Percentiles rank a stretch among this genome's conserved stretches.
Evolutionary conservation across 768 basidiomycete genomes (phyloP).

Genomic region (Pisolithus tinctorius): DNA sequence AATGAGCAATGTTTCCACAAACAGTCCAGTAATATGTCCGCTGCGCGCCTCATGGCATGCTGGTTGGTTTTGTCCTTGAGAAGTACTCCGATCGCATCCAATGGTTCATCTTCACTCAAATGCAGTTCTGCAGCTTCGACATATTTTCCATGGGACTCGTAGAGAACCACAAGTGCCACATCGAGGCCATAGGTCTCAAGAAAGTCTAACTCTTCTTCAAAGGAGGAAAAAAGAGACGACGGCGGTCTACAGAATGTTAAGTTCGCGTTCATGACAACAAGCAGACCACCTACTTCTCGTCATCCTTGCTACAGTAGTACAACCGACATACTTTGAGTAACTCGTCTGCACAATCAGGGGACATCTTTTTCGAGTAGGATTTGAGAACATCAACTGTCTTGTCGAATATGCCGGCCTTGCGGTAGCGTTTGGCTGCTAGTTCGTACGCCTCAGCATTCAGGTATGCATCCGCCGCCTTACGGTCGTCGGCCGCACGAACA

Average conservation of each 20-base stretch:
- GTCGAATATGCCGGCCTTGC: constrained; percentile 43
- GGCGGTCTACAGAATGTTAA: constrained; percentile 32
- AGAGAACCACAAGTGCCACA: constrained; percentile 37
- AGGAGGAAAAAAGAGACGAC: constrained; percentile 41
- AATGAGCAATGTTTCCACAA: constrained; percentile 46
- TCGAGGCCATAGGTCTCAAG: constrained; percentile 50
- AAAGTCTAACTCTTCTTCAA: constrained; percentile 51
- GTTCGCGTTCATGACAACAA: neutral
- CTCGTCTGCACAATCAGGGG: constrained; percentile 21
- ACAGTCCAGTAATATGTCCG: constrained; percentile 32
- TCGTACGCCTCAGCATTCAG: constrained; percentile 36
- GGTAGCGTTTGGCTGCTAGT: constrained; percentile 38
- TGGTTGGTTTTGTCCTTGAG: constrained; percentile 26
- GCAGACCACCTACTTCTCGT: constrained; percentile 20
- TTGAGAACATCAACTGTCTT: constrained; percentile 44
- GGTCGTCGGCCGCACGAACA: constrained; percentile 31
- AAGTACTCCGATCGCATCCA: constrained; percentile 43
- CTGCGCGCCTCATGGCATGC: constrained; percentile 29
- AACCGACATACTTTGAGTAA: constrained; percentile 41
- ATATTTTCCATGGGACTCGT: constrained; percentile 35
- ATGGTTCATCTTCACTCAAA: constrained; percentile 37
- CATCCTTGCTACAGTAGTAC: constrained; percentile 34
- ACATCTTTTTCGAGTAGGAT: constrained; percentile 26
- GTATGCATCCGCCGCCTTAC: constrained; percentile 41
- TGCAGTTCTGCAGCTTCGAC: constrained; percentile 49